A percentile compares a stretch with the other conserved stretches of the same genome.
phyloP scores from a whole-genome alignment of 352 stramenopile genomes.

The Globisporangium nagaii region DNA sequence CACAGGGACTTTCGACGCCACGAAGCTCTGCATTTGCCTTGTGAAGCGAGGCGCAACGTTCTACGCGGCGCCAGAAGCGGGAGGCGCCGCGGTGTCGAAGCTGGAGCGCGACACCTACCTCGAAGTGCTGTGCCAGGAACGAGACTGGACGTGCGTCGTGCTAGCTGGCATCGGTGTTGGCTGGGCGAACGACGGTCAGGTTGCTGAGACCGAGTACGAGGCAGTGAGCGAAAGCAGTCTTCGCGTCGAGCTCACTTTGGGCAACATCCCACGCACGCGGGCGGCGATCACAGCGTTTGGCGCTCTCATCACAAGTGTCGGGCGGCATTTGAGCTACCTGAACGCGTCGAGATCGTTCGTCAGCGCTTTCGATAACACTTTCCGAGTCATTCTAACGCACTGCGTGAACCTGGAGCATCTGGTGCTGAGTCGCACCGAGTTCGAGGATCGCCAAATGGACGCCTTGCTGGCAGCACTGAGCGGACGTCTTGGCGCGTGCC shows the following conservation, averaged over 20 bases:
- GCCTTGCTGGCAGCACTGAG: background rate
- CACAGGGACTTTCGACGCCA: background rate
- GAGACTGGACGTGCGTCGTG: background rate
- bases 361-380: background rate
- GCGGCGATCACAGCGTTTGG: background rate
- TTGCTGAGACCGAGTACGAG: background rate
- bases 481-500: background rate
- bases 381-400: background rate
- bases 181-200: background rate
- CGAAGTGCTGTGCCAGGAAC: background rate
- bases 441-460: background rate
- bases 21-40: background rate
- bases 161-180: background rate
- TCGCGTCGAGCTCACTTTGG: background rate
- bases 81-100: background rate
- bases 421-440: background rate
- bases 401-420: conserved; percentile 1
- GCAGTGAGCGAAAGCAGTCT: background rate
- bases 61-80: background rate
- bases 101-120: background rate
- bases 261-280: background rate
- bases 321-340: background rate
- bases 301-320: background rate
- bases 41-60: background rate
- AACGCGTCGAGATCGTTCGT: background rate